Base-by-base conservation (phyloP, 2,329 filamentous ascomycete species). In the Aspergillus phoenicis region DNA sequence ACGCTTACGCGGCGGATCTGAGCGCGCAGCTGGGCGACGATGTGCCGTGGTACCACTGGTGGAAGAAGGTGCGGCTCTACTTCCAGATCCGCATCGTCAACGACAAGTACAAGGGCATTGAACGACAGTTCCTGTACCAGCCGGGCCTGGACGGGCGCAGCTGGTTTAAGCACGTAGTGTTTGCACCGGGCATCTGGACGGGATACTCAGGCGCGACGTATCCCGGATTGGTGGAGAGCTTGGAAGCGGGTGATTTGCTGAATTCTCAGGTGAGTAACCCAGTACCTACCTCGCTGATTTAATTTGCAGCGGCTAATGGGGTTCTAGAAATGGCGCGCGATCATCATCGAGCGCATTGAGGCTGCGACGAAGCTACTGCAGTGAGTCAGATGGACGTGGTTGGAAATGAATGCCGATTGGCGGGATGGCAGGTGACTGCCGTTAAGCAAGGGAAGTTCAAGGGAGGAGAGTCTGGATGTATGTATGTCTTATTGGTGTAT, bases 161-260 rank as follows among this genome's bases (percentile, higher is more conserved):
- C 24, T 97, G 93, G 93, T 98, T 94, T 81, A 97, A 97, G 80
- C 94, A 97, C 71, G 89, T 97, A 2, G 90, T 97, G 1, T 97
- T 96, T 77, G 93, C 93, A 1, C 93, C 93, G 0, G 93, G 93
- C 0, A 75, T 94, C 52, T 96, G 93, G 92, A 97, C 92, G 0
- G 93, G 93, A 0, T 97, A 97, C 75, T 82, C 92, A 0, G 93
- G 93, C 3, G 87, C 84, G 4, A 87, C 86, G 8, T 89, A 85
- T 67, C 87, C 87, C 1, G 85, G 86, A 1, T 74, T 89, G n/a
- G 83, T 87, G 5, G 87, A 89, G 72, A 84, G 82, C 55, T 78
- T 89, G 51, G 84, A 87, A 28, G 82, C 79, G 48, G 73, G 75
- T 2, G 78, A 85, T 71, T 55, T 74, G 60, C 70, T 70, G 6